phyloP scores from a whole-genome alignment of 1,284 basidiomycete species.

The Polyporus tsugae region DNA sequence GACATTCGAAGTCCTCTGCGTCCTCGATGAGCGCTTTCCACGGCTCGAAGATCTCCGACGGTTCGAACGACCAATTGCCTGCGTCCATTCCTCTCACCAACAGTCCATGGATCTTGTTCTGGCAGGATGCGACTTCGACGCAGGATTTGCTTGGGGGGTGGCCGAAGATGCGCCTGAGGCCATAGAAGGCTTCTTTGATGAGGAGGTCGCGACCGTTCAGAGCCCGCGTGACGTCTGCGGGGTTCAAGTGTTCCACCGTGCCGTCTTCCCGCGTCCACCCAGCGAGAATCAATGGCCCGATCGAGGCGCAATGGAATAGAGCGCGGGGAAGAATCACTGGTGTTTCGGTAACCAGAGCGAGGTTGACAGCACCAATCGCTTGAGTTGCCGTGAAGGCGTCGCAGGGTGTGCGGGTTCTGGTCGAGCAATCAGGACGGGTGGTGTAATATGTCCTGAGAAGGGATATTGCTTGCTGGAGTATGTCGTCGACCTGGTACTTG shows the following conservation, averaged over 20 bases:
- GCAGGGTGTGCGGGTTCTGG: too few species aligned
- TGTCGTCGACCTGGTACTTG: constrained; percentile 18
- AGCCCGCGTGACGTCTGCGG: neutral
- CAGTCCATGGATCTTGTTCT: neutral
- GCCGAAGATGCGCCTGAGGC: neutral
- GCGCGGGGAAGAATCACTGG: neutral
- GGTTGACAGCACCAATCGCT: neutral
- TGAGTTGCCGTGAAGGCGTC: neutral
- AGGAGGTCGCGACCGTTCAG: neutral
- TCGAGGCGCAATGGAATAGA: neutral
- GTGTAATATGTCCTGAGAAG: constrained; percentile 1
- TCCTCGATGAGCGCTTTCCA: neutral
- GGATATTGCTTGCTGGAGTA: constrained; percentile 4
- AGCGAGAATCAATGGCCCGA: neutral
- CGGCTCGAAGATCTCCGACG: neutral
- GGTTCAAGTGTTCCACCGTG: neutral
- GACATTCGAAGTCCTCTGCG: neutral
- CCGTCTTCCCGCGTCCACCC: constrained; percentile 5
- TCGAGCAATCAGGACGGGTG: neutral
- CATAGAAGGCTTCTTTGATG: neutral
- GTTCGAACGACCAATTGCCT: neutral
- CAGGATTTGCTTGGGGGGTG: neutral
- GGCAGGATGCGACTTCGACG: neutral
- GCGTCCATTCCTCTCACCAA: neutral
- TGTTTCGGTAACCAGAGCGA: neutral